These are phyloP conservation scores for Phytopythium boreale DNA, from an alignment of 352 stramenopile genomes.

Conservation along the genomic window DNA sequence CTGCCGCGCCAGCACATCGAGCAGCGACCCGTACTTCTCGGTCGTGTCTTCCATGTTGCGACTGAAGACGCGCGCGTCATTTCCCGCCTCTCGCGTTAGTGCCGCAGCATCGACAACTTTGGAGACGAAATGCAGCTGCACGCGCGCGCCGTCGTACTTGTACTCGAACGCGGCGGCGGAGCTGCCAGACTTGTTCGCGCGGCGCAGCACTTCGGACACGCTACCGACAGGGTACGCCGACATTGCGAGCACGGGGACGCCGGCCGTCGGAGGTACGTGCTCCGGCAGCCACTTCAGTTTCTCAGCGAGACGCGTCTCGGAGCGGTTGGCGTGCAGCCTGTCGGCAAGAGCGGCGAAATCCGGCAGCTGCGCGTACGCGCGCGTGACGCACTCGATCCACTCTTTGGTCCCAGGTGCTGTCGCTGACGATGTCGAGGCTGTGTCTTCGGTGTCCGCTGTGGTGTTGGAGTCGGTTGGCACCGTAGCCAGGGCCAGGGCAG, in stretches of 20 bases:
- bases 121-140: constrained; percentile 63
- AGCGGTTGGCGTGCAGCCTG: constrained; percentile 30
- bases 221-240: constrained; percentile 69
- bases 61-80: constrained; percentile 60
- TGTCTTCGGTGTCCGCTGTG: background rate
- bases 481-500: constrained; percentile 51
- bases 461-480: constrained; percentile 2
- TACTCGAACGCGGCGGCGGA: constrained; percentile 62
- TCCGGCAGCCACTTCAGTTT: constrained; percentile 28
- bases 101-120: background rate
- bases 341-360: constrained; percentile 53
- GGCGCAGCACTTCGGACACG: constrained; percentile 41
- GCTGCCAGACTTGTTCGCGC: constrained; percentile 35
- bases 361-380: constrained; percentile 66
- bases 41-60: constrained; percentile 84
- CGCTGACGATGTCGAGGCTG: background rate
- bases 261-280: constrained; percentile 35
- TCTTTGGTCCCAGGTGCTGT: constrained; percentile 14
- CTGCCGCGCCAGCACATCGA: constrained; percentile 38
- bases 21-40: constrained; percentile 53
- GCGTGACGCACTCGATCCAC: constrained; percentile 63
- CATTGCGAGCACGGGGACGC: constrained; percentile 77
- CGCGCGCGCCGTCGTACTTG: constrained; percentile 83
- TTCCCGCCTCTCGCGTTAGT: constrained; percentile 4
- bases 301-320: constrained; percentile 17